Evolutionary conservation across 352 stramenopile genomes (phyloP).

Genomic region (Globisporangium paddicum): DNA sequence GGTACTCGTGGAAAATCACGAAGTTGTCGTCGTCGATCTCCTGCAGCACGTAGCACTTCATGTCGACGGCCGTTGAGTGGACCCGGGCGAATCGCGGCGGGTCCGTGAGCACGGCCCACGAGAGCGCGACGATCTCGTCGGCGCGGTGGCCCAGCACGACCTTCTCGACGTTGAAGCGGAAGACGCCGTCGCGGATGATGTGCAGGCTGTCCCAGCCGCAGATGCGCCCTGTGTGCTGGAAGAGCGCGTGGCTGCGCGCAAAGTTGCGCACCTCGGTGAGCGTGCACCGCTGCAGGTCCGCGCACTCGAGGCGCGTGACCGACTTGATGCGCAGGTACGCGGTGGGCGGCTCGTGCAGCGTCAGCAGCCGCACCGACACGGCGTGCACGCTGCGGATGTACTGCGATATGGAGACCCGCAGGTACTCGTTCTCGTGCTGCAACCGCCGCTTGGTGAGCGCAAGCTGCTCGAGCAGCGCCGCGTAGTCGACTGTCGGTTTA

Average conservation of each 20-base stretch:
- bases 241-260: not conserved
- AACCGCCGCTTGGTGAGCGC: not conserved
- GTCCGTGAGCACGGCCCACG: constrained; percentile 3
- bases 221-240: not conserved
- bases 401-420: not conserved
- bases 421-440: constrained; percentile 9
- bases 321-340: constrained; percentile 5
- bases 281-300: not conserved
- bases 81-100: not conserved
- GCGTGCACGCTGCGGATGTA: not conserved
- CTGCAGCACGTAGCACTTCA: constrained; percentile 10
- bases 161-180: constrained; percentile 12
- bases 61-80: constrained; percentile 5
- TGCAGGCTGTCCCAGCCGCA: constrained; percentile 9
- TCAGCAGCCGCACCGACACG: not conserved
- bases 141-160: not conserved
- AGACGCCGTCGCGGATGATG: not conserved
- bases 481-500: not conserved
- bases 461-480: not conserved
- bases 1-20: constrained; percentile 11
- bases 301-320: not conserved
- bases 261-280: not conserved
- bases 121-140: not conserved
- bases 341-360: not conserved
- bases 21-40: constrained; percentile 12